phyloP scores from a whole-genome alignment of 1,139 yeast genomes.

The Saccharomycopsis phalli region DNA sequence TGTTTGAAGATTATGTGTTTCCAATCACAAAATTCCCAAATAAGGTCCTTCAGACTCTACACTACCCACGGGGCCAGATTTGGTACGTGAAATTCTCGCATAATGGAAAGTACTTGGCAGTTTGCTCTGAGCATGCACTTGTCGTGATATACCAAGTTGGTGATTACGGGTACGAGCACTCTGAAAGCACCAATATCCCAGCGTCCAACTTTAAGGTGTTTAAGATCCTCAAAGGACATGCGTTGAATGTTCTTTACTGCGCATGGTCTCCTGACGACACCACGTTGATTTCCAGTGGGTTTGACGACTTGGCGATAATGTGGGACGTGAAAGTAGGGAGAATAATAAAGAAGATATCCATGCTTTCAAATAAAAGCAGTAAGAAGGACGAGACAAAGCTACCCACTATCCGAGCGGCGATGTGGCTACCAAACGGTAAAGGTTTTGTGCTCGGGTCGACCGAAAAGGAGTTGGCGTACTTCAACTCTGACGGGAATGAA shows the following conservation, averaged over 20 bases:
- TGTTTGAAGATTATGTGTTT: constrained; percentile 25
- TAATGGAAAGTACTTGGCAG: constrained; percentile 63
- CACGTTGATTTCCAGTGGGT: constrained; percentile 59
- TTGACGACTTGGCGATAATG: constrained; percentile 55
- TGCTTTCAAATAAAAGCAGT: constrained; percentile 14
- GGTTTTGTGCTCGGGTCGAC: constrained; percentile 69
- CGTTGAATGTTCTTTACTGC: constrained; percentile 56
- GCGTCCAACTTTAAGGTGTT: constrained; percentile 36
- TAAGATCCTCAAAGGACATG: constrained; percentile 37
- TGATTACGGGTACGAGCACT: constrained; percentile 23
- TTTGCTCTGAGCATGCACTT: constrained; percentile 65
- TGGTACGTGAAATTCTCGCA: constrained; percentile 81
- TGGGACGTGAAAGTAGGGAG: constrained; percentile 49
- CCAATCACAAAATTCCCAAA: constrained; percentile 41
- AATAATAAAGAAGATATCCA: constrained; percentile 21
- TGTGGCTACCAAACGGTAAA: constrained; percentile 58
- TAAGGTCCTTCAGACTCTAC: constrained; percentile 33
- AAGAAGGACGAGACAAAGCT: constrained; percentile 21
- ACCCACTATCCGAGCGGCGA: constrained; percentile 53
- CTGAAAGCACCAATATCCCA: neutral
- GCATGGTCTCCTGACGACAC: constrained; percentile 66
- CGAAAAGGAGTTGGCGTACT: constrained; percentile 61
- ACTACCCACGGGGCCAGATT: constrained; percentile 63
- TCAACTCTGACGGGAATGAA: constrained; percentile 37
- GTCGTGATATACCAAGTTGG: constrained; percentile 60